Base-by-base conservation (phyloP, 2,329 filamentous ascomycete genomes). In the Phialophora verrucosa region DNA sequence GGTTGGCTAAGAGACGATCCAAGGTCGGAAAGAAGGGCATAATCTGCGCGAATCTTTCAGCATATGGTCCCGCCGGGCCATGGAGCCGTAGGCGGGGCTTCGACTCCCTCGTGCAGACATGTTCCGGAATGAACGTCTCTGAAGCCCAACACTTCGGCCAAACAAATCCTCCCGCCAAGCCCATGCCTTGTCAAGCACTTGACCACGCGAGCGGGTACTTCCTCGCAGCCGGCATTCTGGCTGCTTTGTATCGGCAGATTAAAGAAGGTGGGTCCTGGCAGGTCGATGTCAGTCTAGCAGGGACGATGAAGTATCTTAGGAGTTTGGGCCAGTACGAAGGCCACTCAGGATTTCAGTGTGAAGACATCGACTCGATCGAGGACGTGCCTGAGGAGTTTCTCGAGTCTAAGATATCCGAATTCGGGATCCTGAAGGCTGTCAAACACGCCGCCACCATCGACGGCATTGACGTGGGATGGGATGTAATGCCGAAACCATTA, bases 121-220 rank as follows among this genome's bases (percentile, higher is more conserved):
- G 81, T 62, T 81, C 83, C 0, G 85, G 85, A 0, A 81, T 87
- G 73, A 87, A 87, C 53, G 77, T 84, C 1, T 83, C 83, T 0
- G 85, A 88, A 70, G 85, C 84, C 0, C 77, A 82, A 63, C 78
- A 81, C 54, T 80, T 73, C 47, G 59, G 29, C 29, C 17, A 61
- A 14, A 23, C 12, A 12, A 49, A 44, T 11, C 80, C 82, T 55
- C 62, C 75, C 0, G 80, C 82, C 0, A 78, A 79, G 0, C 75
- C 80, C 0, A 75, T 81, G 35, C 85, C 85, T 0, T 85, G 82
- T 62, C 85, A 88, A 73, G 85, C 82, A 0, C 77, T 88, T 0
- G 86, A 88, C 71, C 84, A 88, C 66, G 83, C 80, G 0, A 79
- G 79, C 0, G 86, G 86, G 0, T 87, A 85, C 62, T 76, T 87